Evolutionary conservation across 768 basidiomycete species (phyloP).

Genomic region (Sporobolomyces phaffii): DNA sequence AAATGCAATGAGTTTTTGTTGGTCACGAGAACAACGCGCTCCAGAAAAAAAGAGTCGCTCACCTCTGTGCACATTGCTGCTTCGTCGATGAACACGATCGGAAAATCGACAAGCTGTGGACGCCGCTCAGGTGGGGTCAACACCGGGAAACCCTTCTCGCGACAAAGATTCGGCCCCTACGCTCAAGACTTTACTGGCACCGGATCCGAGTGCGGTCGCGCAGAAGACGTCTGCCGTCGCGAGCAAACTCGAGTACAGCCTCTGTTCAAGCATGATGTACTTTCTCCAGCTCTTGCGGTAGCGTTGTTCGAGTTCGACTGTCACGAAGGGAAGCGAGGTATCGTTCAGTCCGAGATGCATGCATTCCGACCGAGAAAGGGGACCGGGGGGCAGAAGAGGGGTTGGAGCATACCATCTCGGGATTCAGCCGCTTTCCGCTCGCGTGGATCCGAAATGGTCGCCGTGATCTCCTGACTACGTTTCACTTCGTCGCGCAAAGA

Average conservation of each 20-base stretch:
- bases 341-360: too few relatives aligned
- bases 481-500: conserved; percentile 40
- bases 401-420: background rate
- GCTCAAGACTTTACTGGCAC: conserved; percentile 20
- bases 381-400: background rate
- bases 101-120: conserved; percentile 65
- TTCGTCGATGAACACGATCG: conserved; percentile 88
- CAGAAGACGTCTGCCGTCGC: conserved; percentile 63
- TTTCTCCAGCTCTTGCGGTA: conserved; percentile 48
- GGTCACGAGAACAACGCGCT: too few relatives aligned
- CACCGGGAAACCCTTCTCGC: background rate
- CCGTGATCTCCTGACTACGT: conserved; percentile 45
- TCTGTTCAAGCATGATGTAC: conserved; percentile 56
- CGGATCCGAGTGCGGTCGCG: conserved; percentile 35
- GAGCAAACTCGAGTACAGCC: conserved; percentile 63
- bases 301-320: conserved; percentile 43
- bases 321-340: background rate
- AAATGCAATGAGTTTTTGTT: background rate
- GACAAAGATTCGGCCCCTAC: background rate
- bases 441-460: background rate
- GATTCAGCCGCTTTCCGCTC: background rate
- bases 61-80: conserved; percentile 89
- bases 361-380: background rate
- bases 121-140: background rate
- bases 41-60: background rate